phyloP scores from a whole-genome alignment of 306 rosid species.

The Cajanus cajan region DNA sequence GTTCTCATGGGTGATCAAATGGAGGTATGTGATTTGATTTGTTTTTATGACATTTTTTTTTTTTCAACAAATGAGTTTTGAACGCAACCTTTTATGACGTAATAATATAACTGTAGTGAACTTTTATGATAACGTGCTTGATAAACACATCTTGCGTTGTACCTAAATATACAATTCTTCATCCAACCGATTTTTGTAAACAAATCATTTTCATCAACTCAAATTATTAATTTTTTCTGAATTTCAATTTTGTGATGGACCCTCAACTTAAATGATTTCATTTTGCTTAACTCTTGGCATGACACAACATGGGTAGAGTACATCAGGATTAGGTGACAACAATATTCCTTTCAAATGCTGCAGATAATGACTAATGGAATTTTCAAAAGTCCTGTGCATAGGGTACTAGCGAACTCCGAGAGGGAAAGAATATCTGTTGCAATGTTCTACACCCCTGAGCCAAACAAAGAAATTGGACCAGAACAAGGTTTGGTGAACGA shows the following conservation, averaged over 20 bases:
- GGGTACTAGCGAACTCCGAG: constrained; percentile 46
- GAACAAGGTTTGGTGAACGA: constrained; percentile 39
- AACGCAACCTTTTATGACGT: background rate
- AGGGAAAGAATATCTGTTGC: constrained; percentile 48
- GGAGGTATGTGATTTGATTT: constrained; percentile 23
- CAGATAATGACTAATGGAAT: constrained; percentile 56
- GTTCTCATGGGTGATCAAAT: constrained; percentile 47
- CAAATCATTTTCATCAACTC: background rate
- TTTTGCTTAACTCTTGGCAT: background rate
- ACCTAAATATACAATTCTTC: background rate
- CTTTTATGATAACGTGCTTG: too few relatives aligned
- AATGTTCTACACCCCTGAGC: constrained; percentile 42
- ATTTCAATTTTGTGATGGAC: background rate
- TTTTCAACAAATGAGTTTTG: background rate
- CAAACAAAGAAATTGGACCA: constrained; percentile 48
- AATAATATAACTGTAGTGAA: too few relatives aligned
- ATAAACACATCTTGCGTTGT: background rate
- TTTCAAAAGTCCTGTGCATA: constrained; percentile 50
- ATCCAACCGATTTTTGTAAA: background rate
- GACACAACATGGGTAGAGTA: background rate
- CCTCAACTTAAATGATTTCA: background rate
- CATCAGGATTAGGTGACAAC: background rate
- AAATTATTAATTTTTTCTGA: background rate
- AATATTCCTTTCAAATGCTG: background rate
- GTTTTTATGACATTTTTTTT: background rate